Evolutionary conservation across 139 green algal genomes (phyloP).

Genomic region (Desmodesmus armatus): DNA sequence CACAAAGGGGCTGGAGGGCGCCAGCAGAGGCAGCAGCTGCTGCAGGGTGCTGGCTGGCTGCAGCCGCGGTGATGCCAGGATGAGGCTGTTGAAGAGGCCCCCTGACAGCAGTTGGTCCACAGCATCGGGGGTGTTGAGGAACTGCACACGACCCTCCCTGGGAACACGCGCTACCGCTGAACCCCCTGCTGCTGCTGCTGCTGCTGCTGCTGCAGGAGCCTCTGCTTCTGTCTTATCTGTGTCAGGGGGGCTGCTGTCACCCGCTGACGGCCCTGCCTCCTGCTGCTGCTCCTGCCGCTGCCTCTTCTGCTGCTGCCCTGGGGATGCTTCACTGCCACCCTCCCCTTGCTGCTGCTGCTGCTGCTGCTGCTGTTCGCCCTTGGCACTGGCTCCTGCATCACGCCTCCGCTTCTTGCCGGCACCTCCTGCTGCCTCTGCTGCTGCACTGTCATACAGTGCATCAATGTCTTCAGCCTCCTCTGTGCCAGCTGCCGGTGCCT

Average conservation of each 20-base stretch:
- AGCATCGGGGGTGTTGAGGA: background rate
- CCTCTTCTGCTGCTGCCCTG: conserved; percentile 6
- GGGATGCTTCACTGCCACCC: background rate
- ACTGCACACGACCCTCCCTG: background rate
- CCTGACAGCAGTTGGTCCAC: conserved; percentile 21
- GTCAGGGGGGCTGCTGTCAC: too few relatives aligned
- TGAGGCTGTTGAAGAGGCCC: conserved; percentile 75
- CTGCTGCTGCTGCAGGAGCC: background rate
- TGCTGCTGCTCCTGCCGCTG: conserved; percentile 3
- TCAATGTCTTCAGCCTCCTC: conserved; percentile 11
- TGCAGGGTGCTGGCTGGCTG: conserved; percentile 62
- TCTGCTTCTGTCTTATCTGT: conserved; percentile 29
- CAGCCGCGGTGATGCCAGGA: conserved; percentile 70
- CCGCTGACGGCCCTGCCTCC: background rate
- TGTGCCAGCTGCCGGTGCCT: background rate
- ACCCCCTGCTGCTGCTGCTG: background rate
- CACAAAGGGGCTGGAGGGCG: conserved; percentile 78
- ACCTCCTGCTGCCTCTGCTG: conserved; percentile 9
- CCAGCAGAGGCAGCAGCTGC: conserved; percentile 76
- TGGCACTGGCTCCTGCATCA: background rate
- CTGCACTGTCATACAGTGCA: conserved; percentile 27
- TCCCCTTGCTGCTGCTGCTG: conserved; percentile 16
- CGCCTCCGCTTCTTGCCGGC: background rate
- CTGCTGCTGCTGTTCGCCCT: conserved; percentile 15
- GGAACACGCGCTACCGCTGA: background rate